A percentile compares a stretch with the other conserved stretches of the same genome.
Evolutionary conservation across 495 filamentous ascomycete genomes (phyloP).

Genomic region (Bryoglossum gracile): DNA sequence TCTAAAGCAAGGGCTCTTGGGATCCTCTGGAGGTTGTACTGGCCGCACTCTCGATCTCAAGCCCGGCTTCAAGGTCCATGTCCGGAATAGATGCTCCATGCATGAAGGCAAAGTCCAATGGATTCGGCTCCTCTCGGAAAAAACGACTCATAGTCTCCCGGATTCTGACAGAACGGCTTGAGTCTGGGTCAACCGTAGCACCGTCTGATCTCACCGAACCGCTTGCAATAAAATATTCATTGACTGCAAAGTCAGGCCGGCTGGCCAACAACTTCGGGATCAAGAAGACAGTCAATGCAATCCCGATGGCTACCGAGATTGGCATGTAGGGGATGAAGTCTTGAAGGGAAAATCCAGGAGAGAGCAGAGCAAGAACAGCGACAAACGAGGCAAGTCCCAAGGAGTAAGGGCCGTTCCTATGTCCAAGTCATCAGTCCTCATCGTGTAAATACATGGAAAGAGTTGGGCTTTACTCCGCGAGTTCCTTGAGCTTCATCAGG

Average conservation of each 20-base stretch:
- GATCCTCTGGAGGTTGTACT: neutral
- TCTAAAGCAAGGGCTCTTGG: neutral
- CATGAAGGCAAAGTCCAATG: neutral
- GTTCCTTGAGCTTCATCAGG: neutral
- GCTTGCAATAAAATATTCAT: too few relatives aligned
- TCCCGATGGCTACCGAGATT: neutral
- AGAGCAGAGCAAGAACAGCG: neutral
- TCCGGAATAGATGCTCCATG: neutral
- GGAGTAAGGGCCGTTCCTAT: neutral
- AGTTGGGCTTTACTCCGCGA: too few relatives aligned
- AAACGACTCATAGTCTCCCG: neutral
- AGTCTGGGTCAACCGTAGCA: neutral
- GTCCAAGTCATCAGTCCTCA: neutral
- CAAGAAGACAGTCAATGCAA: neutral
- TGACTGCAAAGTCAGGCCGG: too few relatives aligned
- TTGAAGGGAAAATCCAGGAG: neutral
- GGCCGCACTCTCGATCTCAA: neutral
- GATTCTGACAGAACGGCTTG: neutral
- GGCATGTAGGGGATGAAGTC: slow-evolving; percentile 1
- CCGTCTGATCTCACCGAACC: neutral
- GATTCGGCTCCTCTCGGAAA: neutral
- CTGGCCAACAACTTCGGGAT: too few relatives aligned
- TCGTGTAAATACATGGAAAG: too few relatives aligned
- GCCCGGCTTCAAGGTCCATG: neutral
- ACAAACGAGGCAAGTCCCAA: neutral